These are phyloP conservation scores for Monosporozyma siamensis DNA, from an alignment of 805 yeast genomes.

Conservation along the genomic window DNA sequence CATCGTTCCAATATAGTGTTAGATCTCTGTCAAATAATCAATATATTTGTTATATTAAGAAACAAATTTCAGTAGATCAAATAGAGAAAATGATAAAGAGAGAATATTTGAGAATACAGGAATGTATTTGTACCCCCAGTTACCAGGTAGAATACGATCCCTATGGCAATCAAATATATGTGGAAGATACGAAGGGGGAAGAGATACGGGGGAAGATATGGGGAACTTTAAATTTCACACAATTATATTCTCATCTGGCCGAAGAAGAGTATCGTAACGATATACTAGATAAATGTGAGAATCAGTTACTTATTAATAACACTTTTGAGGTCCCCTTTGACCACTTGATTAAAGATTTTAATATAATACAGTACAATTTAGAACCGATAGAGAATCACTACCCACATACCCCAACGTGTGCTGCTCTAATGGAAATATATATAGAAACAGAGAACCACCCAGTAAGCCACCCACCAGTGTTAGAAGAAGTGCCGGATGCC, in stretches of 20 bases:
- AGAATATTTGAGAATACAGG: background rate
- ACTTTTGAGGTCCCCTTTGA: background rate
- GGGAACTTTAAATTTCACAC: background rate
- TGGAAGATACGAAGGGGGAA: background rate
- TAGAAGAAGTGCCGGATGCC: conserved; percentile 1
- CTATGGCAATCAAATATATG: background rate
- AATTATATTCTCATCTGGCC: background rate
- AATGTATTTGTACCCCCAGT: background rate
- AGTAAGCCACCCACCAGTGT: background rate
- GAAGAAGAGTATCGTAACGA: background rate
- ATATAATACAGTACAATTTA: background rate
- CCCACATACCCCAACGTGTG: no score
- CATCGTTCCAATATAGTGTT: background rate
- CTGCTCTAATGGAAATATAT: background rate
- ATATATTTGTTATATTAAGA: background rate
- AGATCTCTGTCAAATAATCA: background rate
- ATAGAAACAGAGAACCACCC: background rate
- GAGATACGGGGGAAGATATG: background rate
- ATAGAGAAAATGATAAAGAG: background rate
- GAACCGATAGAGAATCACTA: background rate
- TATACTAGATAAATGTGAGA: background rate
- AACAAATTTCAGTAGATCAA: background rate
- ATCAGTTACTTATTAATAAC: background rate
- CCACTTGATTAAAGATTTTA: background rate
- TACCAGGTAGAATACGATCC: background rate